A percentile compares a stretch with the other conserved stretches of the same genome.
These are phyloP conservation scores for Leccinum olivaceopallidum DNA, from an alignment of 768 basidiomycete genomes.

Conservation along the genomic window DNA sequence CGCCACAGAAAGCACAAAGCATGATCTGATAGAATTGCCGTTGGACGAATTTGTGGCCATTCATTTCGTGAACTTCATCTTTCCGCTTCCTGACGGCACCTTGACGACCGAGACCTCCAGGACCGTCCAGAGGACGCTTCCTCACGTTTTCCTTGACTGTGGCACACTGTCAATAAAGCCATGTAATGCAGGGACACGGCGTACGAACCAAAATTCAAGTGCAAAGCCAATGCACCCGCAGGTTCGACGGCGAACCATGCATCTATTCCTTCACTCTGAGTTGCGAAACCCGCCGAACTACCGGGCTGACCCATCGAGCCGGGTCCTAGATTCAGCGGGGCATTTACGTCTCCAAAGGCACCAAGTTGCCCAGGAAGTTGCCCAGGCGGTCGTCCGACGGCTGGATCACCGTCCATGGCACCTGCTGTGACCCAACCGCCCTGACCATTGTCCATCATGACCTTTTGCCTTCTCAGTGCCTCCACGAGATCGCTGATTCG, in stretches of 20 bases:
- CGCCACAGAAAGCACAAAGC: slow-evolving; percentile 96
- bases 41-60: slow-evolving; percentile 97
- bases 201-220: slow-evolving; percentile 87
- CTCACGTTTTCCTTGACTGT: slow-evolving; percentile 97
- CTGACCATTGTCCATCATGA: slow-evolving; percentile 80
- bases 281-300: slow-evolving; percentile 24
- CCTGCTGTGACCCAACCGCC: slow-evolving; percentile 96
- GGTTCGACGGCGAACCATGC: slow-evolving; percentile 98
- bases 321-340: slow-evolving; percentile 40
- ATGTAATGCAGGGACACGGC: not conserved
- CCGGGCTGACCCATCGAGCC: slow-evolving; percentile 31
- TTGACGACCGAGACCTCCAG: slow-evolving; percentile 92
- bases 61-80: slow-evolving; percentile 98
- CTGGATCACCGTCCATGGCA: slow-evolving; percentile 71
- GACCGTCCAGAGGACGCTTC: slow-evolving; percentile 91
- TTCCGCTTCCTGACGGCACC: slow-evolving; percentile 98
- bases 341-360: slow-evolving; percentile 46
- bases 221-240: slow-evolving; percentile 87
- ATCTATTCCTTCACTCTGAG: slow-evolving; percentile 76
- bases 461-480: slow-evolving; percentile 88
- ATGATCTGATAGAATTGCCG: slow-evolving; percentile 98
- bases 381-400: slow-evolving; percentile 46
- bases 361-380: slow-evolving; percentile 52
- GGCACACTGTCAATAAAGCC: slow-evolving; percentile 9
- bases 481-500: slow-evolving; percentile 93